Conservation (phyloP, 108 stramenopile species). For the Nitzschia inconspicua region DNA sequence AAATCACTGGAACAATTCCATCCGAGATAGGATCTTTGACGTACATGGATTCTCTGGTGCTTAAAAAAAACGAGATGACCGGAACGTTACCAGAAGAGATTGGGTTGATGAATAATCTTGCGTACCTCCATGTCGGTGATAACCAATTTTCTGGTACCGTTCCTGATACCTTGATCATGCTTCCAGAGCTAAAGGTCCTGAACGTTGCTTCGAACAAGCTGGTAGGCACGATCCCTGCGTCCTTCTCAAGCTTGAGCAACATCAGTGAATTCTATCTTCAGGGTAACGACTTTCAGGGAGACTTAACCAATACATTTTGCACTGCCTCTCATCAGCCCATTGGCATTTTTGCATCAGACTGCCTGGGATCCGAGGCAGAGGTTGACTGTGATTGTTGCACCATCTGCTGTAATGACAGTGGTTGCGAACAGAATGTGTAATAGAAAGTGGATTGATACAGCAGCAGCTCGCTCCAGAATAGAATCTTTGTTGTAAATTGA, state of each 20-base stretch:
- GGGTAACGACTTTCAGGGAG: slow-evolving; percentile 3
- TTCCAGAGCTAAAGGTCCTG: slow-evolving; percentile 37
- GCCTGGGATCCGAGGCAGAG: slow-evolving; percentile 18
- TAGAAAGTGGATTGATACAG: too few species aligned
- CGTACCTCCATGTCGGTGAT: slow-evolving; percentile 35
- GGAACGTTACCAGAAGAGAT: slow-evolving; percentile 37
- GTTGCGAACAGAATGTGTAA: too few species aligned
- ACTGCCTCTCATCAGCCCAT: neutral
- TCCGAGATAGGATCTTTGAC: slow-evolving; percentile 16
- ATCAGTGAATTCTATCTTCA: slow-evolving; percentile 24
- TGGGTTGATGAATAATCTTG: slow-evolving; percentile 16
- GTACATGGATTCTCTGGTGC: slow-evolving; percentile 19
- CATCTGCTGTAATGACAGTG: slow-evolving; percentile 20
- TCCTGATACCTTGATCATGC: slow-evolving; percentile 29
- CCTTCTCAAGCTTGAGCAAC: slow-evolving; percentile 15
- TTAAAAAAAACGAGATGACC: slow-evolving; percentile 19
- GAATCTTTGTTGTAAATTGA: too few species aligned
- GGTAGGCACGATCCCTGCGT: slow-evolving; percentile 27
- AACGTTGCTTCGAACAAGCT: slow-evolving; percentile 44
- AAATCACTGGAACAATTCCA: slow-evolving; percentile 38
- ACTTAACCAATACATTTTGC: slow-evolving; percentile 16
- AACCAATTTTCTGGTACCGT: slow-evolving; percentile 48
- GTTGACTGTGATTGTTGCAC: slow-evolving; percentile 44
- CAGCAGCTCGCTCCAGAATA: too few species aligned
- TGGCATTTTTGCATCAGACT: slow-evolving; percentile 24